Evolutionary conservation across 768 basidiomycete genomes (phyloP), one percentile per base, ranked within the genome.

Genomic region (Pulveroboletus ravenelii): DNA sequence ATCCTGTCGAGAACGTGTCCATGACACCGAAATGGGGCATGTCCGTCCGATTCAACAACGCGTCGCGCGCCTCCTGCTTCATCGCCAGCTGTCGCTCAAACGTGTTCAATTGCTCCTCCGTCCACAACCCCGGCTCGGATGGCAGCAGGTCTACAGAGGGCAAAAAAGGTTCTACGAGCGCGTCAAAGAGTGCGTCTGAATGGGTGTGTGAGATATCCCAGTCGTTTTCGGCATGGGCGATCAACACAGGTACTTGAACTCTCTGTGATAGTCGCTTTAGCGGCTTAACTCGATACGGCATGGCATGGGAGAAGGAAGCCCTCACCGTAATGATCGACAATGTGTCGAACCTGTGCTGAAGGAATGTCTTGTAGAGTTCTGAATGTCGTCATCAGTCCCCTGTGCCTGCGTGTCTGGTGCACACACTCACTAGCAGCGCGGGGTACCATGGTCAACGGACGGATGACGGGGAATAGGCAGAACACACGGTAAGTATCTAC

Each of bases 191-290:
- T 0, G 73, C 68, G 13, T 75, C 72, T 0, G 91, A 84, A 62
- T 93, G 90, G 1, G 76, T 71, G 56, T 80, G 74, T 0, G 84
- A 84, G 43, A 93, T 90, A 20, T 88, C 84, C 58, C 70, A 73
- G 67, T 93, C 91, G 63, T 91, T 75, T 53, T 78, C 72, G 9
- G 90, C 81, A 63, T 93, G 91, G 0, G 78, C 81, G 54, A 93
- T 76, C 35, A 92, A 70, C 6, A 88, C 76, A 9, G 85, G 82
- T 0, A 79, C 78, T 56, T 80, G 79, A 56, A 90, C 78, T 51
- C 76, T 72, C 88, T 90, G 60, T 34, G 27, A 37, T 17, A 34
- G 23, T 23, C 18, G 45, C 17, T 46, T 57, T 31, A 42, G 18
- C 23, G 1, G 34, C 23, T 45, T 36, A 29, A 27, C 0, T 17